Conservation (phyloP, 306 rosid genomes). For the Fagus sylvatica region DNA sequence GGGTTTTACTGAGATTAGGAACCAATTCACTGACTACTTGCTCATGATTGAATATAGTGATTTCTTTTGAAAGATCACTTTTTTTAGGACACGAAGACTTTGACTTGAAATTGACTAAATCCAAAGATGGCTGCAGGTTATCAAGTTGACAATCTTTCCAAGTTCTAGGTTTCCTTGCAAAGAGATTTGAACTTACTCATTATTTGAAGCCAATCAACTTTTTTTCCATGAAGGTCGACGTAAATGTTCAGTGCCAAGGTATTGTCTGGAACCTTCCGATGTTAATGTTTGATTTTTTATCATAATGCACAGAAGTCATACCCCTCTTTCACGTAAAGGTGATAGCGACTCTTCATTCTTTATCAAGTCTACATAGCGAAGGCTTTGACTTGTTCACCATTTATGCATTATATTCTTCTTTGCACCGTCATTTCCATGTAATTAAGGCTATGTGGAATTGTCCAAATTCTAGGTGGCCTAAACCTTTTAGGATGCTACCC, state of each 20-base stretch:
- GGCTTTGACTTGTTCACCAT: too few species aligned
- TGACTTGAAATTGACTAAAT: not conserved
- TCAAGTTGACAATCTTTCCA: accelerated
- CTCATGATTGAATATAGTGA: not conserved
- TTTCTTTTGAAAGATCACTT: not conserved
- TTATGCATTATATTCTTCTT: too few species aligned
- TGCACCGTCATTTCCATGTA: too few species aligned
- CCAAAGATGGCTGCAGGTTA: not conserved
- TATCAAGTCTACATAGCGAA: too few species aligned
- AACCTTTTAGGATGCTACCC: too few species aligned
- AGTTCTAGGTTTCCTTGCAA: not conserved
- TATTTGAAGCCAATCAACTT: slow-evolving; percentile 14
- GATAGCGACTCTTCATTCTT: too few species aligned
- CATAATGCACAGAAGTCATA: too few species aligned
- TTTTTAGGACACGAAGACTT: not conserved
- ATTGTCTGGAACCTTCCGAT: not conserved
- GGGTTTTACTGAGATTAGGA: not conserved
- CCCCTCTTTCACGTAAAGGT: too few species aligned
- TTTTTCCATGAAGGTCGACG: not conserved
- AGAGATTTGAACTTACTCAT: slow-evolving; percentile 20
- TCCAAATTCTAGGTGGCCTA: too few species aligned
- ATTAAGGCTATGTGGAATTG: too few species aligned
- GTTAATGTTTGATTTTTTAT: too few species aligned
- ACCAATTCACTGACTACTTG: too few species aligned
- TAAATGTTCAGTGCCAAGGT: slow-evolving; percentile 12